Evolutionary conservation across 2,329 filamentous ascomycete species (phyloP), one percentile per base, ranked within the genome.

Genomic region (Alternaria angustiovoidea): DNA sequence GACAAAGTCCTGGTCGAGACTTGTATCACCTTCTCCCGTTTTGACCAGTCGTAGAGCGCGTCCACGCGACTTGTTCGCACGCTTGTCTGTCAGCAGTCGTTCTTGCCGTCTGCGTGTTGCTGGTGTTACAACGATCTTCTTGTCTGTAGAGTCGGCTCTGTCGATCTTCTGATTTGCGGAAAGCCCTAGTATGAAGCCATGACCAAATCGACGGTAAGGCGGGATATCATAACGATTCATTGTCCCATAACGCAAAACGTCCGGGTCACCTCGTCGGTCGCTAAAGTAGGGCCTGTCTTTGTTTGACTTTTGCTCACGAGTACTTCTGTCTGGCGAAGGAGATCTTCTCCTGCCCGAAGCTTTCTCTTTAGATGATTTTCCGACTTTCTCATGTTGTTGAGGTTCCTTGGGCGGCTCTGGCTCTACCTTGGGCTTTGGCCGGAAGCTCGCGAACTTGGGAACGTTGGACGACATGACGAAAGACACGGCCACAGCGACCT

Each of bases 401-500:
- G 61, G 63, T 59, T 67, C 54, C 20, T 58, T 64, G 12, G 54
- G 43, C 22, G 55, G 57, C 20, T 64, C 60, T 4, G 59, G 44
- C 6, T 59, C 55, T 5, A 51, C 38, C 56, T 73, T 75, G 11
- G 71, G 65, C 60, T 84, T 85, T 61, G 85, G 86, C 66, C 86
- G 89, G 81, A 94, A 94, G 64, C 91, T 94, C 20, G 87, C 83
- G 72, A 94, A 94, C 69, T 89, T 92, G 9, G 91, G 91, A 22
- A 91, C 82, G 41, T 69, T 68, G 7, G 73, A 61, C 49, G 63
- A 63, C 73, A 75, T 78, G 28, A 44, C 7, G 24, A 6, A 38
- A 39, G 24, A 30, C 14, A 18, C 18, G 16, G 24, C 22, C 26
- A 32, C 22, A 28, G 22, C 34, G 32, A 22, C 51, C 16, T 9